Conservation (phyloP, 108 stramenopile species). For the Nannochloropsis salina region DNA sequence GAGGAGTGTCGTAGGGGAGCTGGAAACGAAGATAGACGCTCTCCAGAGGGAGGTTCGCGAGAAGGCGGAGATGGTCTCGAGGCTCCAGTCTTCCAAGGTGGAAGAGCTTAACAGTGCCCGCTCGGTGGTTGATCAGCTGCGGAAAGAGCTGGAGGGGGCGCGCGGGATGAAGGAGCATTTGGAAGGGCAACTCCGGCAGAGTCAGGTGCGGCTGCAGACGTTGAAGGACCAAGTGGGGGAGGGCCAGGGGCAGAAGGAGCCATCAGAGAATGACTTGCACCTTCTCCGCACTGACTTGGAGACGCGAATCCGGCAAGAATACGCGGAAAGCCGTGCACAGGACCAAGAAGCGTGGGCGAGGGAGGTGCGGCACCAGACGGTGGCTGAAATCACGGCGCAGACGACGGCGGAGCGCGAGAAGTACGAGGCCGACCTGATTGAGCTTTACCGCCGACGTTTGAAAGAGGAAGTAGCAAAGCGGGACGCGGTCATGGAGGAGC, state of each 20-base stretch:
- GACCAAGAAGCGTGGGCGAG: neutral
- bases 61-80: neutral
- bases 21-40: neutral
- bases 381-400: conserved; percentile 1
- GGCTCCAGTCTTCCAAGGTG: neutral
- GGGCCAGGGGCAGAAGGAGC: neutral
- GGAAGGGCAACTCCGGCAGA: conserved; percentile 11
- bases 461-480: conserved; percentile 16
- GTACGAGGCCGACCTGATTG: neutral
- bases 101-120: conserved; percentile 4
- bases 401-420: neutral
- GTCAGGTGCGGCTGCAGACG: neutral
- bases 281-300: neutral
- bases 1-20: neutral
- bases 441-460: neutral
- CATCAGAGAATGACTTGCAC: neutral
- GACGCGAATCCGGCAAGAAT: neutral
- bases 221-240: neutral
- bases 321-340: neutral
- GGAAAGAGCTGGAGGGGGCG: conserved; percentile 16
- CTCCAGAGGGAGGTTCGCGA: neutral
- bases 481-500: neutral
- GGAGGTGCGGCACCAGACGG: conserved; percentile 7
- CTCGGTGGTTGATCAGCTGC: neutral
- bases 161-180: neutral